Evolutionary conservation across 495 filamentous ascomycete genomes (phyloP).

Genomic region (Lasiosphaeriaceae sp.): DNA sequence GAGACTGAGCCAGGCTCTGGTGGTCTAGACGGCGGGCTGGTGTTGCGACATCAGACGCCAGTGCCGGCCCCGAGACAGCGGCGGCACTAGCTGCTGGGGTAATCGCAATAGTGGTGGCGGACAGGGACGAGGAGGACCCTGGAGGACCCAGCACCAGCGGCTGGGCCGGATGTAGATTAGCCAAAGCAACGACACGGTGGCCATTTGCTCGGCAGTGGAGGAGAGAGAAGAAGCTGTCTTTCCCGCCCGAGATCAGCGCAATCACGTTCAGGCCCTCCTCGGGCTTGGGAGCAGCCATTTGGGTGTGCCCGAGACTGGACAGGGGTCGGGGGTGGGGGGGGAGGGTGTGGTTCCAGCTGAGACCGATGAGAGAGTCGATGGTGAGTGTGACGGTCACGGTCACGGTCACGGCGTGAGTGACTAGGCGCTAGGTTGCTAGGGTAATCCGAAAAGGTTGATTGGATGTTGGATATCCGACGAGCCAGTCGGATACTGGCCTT

Average conservation of each 20-base stretch:
- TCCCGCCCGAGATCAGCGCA: constrained; percentile 90
- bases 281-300: neutral
- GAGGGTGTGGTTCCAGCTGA: neutral
- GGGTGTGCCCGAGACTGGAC: neutral
- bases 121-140: neutral
- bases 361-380: too few species aligned
- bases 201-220: constrained; percentile 85
- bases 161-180: constrained; percentile 72
- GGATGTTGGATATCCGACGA: too few species aligned
- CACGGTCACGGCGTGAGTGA: too few species aligned
- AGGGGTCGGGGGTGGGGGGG: neutral
- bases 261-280: constrained; percentile 64
- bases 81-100: constrained; percentile 14
- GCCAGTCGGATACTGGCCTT: too few species aligned
- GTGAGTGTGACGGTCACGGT: too few species aligned
- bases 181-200: constrained; percentile 80
- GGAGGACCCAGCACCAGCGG: constrained; percentile 7
- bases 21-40: neutral
- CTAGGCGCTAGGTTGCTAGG: too few species aligned
- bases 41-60: neutral
- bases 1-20: neutral
- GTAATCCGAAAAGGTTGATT: too few species aligned
- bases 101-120: constrained; percentile 4
- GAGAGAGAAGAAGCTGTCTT: constrained; percentile 92
- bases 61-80: constrained; percentile 7